phyloP scores from a whole-genome alignment of 1,284 basidiomycete genomes.

The Cryptococcus sp. region DNA sequence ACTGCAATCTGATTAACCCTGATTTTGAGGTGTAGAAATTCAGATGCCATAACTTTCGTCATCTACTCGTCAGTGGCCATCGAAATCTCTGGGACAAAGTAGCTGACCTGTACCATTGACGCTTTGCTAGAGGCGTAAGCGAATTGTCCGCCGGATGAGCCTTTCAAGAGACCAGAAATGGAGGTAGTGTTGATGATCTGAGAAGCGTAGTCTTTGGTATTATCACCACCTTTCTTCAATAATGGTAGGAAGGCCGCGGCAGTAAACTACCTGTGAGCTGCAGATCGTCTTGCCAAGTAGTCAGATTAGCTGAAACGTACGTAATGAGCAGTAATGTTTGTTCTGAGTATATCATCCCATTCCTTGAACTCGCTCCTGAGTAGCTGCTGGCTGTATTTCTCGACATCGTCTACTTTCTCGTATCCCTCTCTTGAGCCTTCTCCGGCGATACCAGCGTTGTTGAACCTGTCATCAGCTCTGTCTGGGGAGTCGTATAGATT shows the following conservation, averaged over 20 bases:
- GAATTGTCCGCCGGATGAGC: slow-evolving; percentile 34
- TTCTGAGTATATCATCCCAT: slow-evolving; percentile 23
- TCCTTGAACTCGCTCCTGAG: slow-evolving; percentile 26
- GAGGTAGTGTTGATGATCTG: slow-evolving; percentile 38
- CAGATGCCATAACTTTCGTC: slow-evolving; percentile 30
- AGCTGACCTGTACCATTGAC: slow-evolving; percentile 29
- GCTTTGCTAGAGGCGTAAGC: slow-evolving; percentile 36
- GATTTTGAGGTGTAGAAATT: slow-evolving; percentile 32
- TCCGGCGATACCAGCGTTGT: slow-evolving; percentile 42
- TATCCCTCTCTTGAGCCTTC: slow-evolving; percentile 28
- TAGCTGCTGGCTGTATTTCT: slow-evolving; percentile 26
- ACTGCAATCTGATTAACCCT: slow-evolving; percentile 40
- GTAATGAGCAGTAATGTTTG: slow-evolving; percentile 32
- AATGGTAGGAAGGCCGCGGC: slow-evolving; percentile 40
- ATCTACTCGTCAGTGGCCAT: slow-evolving; percentile 11
- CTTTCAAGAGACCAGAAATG: slow-evolving; percentile 37
- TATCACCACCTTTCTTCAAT: slow-evolving; percentile 26
- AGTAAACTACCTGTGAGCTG: too few species aligned
- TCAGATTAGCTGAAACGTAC: too few species aligned
- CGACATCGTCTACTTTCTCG: slow-evolving; percentile 22
- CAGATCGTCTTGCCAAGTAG: too few species aligned
- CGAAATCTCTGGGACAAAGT: too few species aligned
- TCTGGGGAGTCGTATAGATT: too few species aligned
- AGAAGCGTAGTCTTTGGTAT: slow-evolving; percentile 29
- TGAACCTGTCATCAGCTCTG: slow-evolving; percentile 17